Evolutionary conservation across 129 eudicot genomes (phyloP), one percentile per base, ranked within the genome.

Genomic region (Helianthus annuus): DNA sequence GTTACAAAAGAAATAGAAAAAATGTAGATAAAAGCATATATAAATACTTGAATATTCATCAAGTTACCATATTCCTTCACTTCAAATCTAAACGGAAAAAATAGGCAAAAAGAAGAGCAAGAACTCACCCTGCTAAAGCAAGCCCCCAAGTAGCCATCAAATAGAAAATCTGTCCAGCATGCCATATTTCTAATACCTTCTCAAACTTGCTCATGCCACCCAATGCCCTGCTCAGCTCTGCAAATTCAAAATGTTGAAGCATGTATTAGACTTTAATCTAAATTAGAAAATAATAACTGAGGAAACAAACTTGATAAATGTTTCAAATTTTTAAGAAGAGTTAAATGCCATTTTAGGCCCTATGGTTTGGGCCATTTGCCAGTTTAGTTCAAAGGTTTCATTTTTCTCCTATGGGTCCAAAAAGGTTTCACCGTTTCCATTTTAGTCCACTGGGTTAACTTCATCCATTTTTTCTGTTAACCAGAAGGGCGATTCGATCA

Each of bases 71-170:
- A 63, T 34, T 46, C 34, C 65, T 40, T 54, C 67, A 46, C 4
- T 76, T 57, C n/a, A 16, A 56, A 66, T 42, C 59, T 5, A 68
- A 76, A 44, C 7, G 19, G 17, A 13, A 40, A 32, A 32, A 46
- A 24, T 15, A 24, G 60, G 11, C n/a, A 48, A 51, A 66, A 32
- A 48, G 9, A 5, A 48, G 3, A 58, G 58, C 36, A 53, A 46
- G 48, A 70, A 63, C 86, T 85, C 44, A 90, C 97, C 98, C 96
- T 66, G 92, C 81, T 8, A 90, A 74, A 73, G 97, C 92, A 84
- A 93, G 97, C 29, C 98, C 98, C 98, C 98, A 93, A 38, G 90
- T 89, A 14, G 95, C 89, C 58, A 93, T 84, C 61, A 88, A 76
- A 79, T 88, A 93, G 67, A 93, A 93, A 81, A 87, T 65, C 76